Conservation (phyloP, 106 monocot genomes). For the Platanthera zijinensis region DNA sequence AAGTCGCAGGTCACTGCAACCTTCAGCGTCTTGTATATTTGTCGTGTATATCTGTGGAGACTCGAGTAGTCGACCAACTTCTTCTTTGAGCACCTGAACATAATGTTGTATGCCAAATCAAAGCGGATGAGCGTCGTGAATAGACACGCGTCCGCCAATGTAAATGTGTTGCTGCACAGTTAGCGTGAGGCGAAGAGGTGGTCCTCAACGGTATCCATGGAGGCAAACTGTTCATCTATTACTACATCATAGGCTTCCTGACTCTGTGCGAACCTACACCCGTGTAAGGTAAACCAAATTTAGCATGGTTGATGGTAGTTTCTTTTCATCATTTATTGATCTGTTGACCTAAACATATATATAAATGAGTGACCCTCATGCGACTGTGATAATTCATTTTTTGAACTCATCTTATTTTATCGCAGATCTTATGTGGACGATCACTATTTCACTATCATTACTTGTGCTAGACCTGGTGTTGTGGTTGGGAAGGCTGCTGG, state of each 20-base stretch:
- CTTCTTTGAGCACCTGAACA: too few species aligned
- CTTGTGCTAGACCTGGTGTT: slow-evolving; percentile 58
- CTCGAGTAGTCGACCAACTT: slow-evolving; percentile 85
- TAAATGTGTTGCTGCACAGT: slow-evolving; percentile 65
- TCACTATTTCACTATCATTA: too few species aligned
- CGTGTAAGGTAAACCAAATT: too few species aligned
- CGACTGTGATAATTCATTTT: too few species aligned
- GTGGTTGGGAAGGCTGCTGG: slow-evolving; percentile 83
- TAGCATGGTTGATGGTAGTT: too few species aligned
- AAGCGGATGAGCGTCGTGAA: slow-evolving; percentile 91
- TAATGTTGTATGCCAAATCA: slow-evolving; percentile 67
- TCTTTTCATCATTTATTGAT: too few species aligned
- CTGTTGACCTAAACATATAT: too few species aligned
- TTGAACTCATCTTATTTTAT: too few species aligned
- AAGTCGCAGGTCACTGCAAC: slow-evolving; percentile 79
- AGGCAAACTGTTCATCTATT: slow-evolving; percentile 37
- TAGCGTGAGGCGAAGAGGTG: slow-evolving; percentile 55
- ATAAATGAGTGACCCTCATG: too few species aligned
- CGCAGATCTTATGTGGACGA: too few species aligned
- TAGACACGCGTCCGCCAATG: slow-evolving; percentile 77
- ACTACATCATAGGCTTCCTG: slow-evolving; percentile 83
- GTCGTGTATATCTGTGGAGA: slow-evolving; percentile 63
- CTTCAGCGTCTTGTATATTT: slow-evolving; percentile 82
- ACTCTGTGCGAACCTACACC: slow-evolving; percentile 94
- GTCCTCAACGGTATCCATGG: slow-evolving; percentile 60